Conservation (phyloP, 2,329 filamentous ascomycete genomes). For the Remersonia thermophila region DNA sequence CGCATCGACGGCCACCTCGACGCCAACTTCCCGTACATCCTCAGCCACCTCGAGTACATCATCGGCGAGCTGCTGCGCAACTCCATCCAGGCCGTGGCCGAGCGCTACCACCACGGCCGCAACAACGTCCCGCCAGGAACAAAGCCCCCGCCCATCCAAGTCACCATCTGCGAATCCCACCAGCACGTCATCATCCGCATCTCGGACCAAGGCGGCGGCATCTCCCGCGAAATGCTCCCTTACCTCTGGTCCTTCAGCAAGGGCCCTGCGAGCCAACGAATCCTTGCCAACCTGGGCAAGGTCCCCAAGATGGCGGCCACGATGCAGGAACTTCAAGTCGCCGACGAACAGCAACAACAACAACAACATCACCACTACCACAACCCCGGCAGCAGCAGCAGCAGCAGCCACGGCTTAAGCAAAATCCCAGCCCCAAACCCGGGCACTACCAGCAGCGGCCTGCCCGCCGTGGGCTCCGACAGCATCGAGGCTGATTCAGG, state of each 20-base stretch:
- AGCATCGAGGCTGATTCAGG: too few relatives aligned
- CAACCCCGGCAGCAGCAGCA: background rate
- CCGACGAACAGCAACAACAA: conserved; percentile 15
- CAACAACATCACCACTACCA: background rate
- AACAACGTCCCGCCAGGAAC: conserved; percentile 12
- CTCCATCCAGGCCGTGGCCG: conserved; percentile 83
- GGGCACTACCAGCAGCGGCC: background rate
- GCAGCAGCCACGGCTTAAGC: conserved; percentile 20
- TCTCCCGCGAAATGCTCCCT: conserved; percentile 71
- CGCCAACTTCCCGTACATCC: conserved; percentile 90
- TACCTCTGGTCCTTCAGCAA: conserved; percentile 97
- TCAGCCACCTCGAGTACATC: conserved; percentile 94
- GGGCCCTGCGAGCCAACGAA: conserved; percentile 63
- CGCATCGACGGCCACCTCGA: conserved; percentile 72
- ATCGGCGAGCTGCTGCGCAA: conserved; percentile 90
- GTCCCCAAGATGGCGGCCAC: conserved; percentile 91
- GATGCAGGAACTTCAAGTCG: conserved; percentile 66
- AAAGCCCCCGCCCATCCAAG: conserved; percentile 66
- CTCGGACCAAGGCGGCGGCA: conserved; percentile 88
- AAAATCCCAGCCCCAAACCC: conserved; percentile 24
- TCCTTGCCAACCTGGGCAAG: conserved; percentile 71
- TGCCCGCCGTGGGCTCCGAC: too few relatives aligned
- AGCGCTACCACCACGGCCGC: conserved; percentile 43
- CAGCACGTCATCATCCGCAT: conserved; percentile 95
- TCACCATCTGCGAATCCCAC: conserved; percentile 84